Percentiles rank a stretch among this genome's conserved stretches.
These are phyloP conservation scores for Colletotrichum abscissum DNA, from an alignment of 2,329 filamentous ascomycete species.

Conservation along the genomic window DNA sequence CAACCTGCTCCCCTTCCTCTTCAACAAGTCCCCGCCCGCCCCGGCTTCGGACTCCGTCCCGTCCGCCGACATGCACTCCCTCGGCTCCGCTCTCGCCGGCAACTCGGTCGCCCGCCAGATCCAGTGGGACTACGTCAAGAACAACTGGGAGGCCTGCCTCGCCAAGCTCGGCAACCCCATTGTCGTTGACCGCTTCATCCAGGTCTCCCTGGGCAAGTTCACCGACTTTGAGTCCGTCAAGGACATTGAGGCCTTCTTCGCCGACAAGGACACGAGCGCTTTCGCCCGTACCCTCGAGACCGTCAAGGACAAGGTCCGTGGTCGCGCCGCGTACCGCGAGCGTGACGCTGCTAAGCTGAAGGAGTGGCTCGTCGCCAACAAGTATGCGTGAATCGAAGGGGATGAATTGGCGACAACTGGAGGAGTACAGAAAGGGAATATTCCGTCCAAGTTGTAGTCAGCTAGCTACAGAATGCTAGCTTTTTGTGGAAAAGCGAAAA, in stretches of 20 bases:
- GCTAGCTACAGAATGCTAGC: neutral
- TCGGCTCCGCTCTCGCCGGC: slow-evolving; percentile 76
- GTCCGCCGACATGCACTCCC: slow-evolving; percentile 87
- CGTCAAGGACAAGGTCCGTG: slow-evolving; percentile 86
- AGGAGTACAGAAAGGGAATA: neutral
- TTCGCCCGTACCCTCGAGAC: slow-evolving; percentile 90
- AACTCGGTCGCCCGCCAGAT: slow-evolving; percentile 79
- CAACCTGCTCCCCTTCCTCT: slow-evolving; percentile 82
- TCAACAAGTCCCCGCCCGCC: slow-evolving; percentile 68
- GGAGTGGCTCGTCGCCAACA: slow-evolving; percentile 78
- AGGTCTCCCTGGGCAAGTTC: slow-evolving; percentile 82
- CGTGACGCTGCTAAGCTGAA: slow-evolving; percentile 79
- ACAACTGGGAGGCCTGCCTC: slow-evolving; percentile 81
- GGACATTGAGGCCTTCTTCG: slow-evolving; percentile 89
- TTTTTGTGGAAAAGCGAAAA: neutral
- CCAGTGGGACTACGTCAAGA: slow-evolving; percentile 88
- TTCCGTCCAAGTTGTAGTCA: slow-evolving; percentile 17
- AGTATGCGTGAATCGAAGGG: slow-evolving; percentile 45
- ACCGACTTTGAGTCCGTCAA: slow-evolving; percentile 74
- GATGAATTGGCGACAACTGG: neutral
- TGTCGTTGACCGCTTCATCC: slow-evolving; percentile 88
- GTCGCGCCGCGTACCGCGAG: slow-evolving; percentile 83
- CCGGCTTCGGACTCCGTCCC: slow-evolving; percentile 73
- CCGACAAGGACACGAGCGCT: slow-evolving; percentile 83
- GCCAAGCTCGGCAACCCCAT: slow-evolving; percentile 84